Evolutionary conservation across 2,329 filamentous ascomycete species (phyloP), one percentile per base, ranked within the genome.

Genomic region (Xenosphaeropsis pyriputrescens): DNA sequence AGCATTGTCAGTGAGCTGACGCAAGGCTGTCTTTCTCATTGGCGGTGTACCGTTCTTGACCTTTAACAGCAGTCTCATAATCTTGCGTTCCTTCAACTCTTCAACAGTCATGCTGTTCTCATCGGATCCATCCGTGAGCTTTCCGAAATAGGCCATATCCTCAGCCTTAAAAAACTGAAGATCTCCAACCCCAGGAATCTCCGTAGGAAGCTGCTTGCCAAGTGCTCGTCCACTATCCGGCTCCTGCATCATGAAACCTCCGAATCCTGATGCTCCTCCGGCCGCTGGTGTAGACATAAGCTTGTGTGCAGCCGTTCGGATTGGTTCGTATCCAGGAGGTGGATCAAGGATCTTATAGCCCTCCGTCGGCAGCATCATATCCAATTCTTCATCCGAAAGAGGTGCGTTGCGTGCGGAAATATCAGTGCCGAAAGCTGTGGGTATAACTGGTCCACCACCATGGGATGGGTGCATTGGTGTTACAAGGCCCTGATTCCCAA

Each of bases 11-110:
- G 91, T 98, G 44, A 98, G 77, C 59, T 98, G 91, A 61, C 91
- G 82, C 51, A 98, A 72, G 17, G 91, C 91, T 29, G 91, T 98
- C 70, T 98, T 98, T 62, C 91, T 73, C 91, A 96, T 96, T 0
- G 91, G 89, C 18, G 91, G 91, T 31, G 91, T 96, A 52, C 91
- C 91, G 57, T 98, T 98, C 72, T 98, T 98, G 67, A 98, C 89
- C 63, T 98, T 98, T 40, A 98, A 70, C 34, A 98, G 67, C 39
- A 98, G 64, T 47, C 91, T 73, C 91, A 98, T 96, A 54, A 98
- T 98, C 63, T 98, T 98, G 44, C 91, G 75, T 61, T 98, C 89
- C 61, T 98, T 96, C 37, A 98, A 64, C 53, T 98, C 89, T 35
- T 98, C 91, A 8, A 98, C 86, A 15, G 79, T 88, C 61, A 98